phyloP scores from a whole-genome alignment of 1,284 basidiomycete species.

The Moniliella sp. region DNA sequence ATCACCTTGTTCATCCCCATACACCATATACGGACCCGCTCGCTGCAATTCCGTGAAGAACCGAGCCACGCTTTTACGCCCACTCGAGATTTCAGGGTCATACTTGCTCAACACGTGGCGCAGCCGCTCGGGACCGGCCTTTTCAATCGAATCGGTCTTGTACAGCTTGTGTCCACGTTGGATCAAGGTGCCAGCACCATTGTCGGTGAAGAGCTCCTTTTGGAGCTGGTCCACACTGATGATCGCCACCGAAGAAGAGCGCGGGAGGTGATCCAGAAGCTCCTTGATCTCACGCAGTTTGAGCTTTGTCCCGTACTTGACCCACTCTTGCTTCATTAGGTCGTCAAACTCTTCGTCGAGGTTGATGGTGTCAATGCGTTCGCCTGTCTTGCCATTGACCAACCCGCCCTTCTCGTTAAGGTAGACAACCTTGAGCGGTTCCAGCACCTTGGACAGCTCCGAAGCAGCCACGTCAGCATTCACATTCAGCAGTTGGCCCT shows the following conservation, averaged over 20 bases:
- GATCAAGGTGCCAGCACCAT: slow-evolving; percentile 87
- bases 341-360: slow-evolving; percentile 93
- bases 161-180: slow-evolving; percentile 93
- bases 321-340: slow-evolving; percentile 97
- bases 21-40: slow-evolving; percentile 64
- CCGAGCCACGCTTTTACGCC: slow-evolving; percentile 66
- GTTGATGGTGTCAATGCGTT: slow-evolving; percentile 67
- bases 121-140: slow-evolving; percentile 72
- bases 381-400: slow-evolving; percentile 61
- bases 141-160: slow-evolving; percentile 60
- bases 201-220: slow-evolving; percentile 96
- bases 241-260: slow-evolving; percentile 90
- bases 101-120: slow-evolving; percentile 47
- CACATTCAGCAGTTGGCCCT: slow-evolving; percentile 33
- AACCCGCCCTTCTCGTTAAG: slow-evolving; percentile 94
- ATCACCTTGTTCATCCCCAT: slow-evolving; percentile 90
- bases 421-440: slow-evolving; percentile 72
- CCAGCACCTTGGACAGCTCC: slow-evolving; percentile 32
- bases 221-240: slow-evolving; percentile 81
- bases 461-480: slow-evolving; percentile 33
- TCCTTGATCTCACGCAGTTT: slow-evolving; percentile 99
- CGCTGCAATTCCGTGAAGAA: slow-evolving; percentile 52
- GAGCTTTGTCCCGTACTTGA: slow-evolving; percentile 96
- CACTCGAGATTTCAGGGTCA: slow-evolving; percentile 69
- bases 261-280: slow-evolving; percentile 86